Evolutionary conservation across 495 filamentous ascomycete genomes (phyloP), one percentile per base, ranked within the genome.

Genomic region (Aspergillus sclerotioniger): DNA sequence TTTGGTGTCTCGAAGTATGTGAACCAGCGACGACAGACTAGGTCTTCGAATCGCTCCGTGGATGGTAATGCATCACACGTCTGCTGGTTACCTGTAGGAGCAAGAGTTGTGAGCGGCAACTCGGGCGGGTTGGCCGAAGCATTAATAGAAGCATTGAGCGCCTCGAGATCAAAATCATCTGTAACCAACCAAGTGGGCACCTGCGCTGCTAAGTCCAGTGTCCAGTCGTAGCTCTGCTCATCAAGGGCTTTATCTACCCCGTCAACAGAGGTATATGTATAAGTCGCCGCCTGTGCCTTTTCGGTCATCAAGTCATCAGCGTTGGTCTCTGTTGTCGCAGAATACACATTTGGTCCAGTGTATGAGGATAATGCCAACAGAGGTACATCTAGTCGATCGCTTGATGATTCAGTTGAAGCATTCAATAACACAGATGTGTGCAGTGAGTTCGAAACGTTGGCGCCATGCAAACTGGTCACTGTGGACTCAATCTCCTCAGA

Each of bases 131-230:
- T 52, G 0, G 58, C 44, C 20, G 50, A 61, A 25, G 57, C 50
- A 44, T 60, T 54, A n/a, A 67, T 57, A 9, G 51, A 53, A 9
- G 60, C 21, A 56, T 67, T 67, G 12, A 69, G 33, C 20, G 62
- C 65, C 47, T 57, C 58, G 9, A 69, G 20, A 39, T 69, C 64
- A 54, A 69, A 69, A 25, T 67, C 52, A 8, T 69, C 62, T 44
- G 57, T 54, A 1, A 59, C 60, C n/a, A 69, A 43, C 67, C 65
- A 67, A 0, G 54, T 43, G 8, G 67, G 65, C 2, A 41, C n/a
- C n/a, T 41, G 37, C n/a, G 13, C n/a, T n/a, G 13, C 37, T 1
- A 41, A 6, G 5, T n/a, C 37, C 5, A 41, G 13, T 41, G 5
- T n/a, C 37, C 37, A 41, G 37, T 41, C 5, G n/a, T 41, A 15